Evolutionary conservation across 2,329 filamentous ascomycete genomes (phyloP).

Genomic region (Chalara sp.): DNA sequence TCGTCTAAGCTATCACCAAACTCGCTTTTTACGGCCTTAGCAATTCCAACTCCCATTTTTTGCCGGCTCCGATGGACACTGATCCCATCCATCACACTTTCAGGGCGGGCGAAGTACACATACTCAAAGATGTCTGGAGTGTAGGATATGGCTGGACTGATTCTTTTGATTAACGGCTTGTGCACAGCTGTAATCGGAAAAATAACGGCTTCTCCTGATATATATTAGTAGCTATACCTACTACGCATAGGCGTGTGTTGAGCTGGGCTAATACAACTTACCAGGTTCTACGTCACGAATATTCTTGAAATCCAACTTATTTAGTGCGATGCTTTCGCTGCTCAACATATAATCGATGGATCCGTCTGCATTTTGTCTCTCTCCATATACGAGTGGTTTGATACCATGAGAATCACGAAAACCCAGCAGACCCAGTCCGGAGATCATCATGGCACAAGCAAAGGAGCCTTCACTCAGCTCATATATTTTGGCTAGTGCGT

Average conservation of each 20-base stretch:
- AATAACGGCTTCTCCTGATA: conserved; percentile 32
- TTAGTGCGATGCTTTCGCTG: conserved; percentile 78
- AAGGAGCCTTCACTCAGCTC: conserved; percentile 66
- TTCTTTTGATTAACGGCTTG: conserved; percentile 67
- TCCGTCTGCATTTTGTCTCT: conserved; percentile 57
- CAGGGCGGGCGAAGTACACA: conserved; percentile 80
- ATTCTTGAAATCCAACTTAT: conserved; percentile 73
- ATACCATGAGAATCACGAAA: conserved; percentile 79
- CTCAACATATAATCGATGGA: conserved; percentile 84
- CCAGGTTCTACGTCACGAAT: conserved; percentile 75
- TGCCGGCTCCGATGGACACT: conserved; percentile 78
- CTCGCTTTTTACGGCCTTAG: conserved; percentile 60
- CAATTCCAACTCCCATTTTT: conserved; percentile 79
- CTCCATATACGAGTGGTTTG: conserved; percentile 74
- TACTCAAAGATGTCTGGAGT: conserved; percentile 84
- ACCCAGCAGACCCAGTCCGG: conserved; percentile 71
- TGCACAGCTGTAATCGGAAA: conserved; percentile 78
- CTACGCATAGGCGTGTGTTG: too few species aligned
- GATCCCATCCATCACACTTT: conserved; percentile 80
- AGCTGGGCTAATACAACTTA: conserved; percentile 35
- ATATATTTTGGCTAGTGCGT: conserved; percentile 65
- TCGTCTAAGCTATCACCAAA: conserved; percentile 63
- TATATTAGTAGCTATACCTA: too few species aligned
- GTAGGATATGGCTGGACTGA: conserved; percentile 61
- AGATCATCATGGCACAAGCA: conserved; percentile 77